Evolutionary conservation across 352 stramenopile genomes (phyloP).

Genomic region (Globisporangium echinulatum): DNA sequence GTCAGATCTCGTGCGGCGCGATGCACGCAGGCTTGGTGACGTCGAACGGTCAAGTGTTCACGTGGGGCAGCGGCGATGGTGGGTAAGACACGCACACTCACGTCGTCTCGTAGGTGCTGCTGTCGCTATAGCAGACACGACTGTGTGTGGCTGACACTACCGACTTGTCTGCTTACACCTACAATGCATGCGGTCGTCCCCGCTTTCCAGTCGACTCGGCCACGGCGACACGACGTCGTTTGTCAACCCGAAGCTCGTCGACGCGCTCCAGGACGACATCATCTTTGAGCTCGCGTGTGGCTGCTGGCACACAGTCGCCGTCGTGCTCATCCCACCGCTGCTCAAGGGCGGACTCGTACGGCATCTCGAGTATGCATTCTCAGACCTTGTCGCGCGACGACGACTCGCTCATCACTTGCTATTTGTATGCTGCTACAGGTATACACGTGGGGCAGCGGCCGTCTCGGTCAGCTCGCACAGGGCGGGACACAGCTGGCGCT

Average conservation of each 20-base stretch:
- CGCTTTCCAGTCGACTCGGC: conserved; percentile 43
- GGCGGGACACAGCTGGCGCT: conserved; percentile 62
- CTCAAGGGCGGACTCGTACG: conserved; percentile 70
- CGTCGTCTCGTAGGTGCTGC: background rate
- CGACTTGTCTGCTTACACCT: background rate
- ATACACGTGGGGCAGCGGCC: conserved; percentile 92
- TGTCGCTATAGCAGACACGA: background rate
- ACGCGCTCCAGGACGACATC: conserved; percentile 61
- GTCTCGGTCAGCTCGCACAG: conserved; percentile 81
- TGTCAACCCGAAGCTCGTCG: conserved; percentile 67
- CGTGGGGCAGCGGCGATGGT: conserved; percentile 79
- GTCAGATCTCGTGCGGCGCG: conserved; percentile 68
- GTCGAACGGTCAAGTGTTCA: conserved; percentile 61
- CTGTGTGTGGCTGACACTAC: background rate
- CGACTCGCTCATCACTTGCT: background rate
- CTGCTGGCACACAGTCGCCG: conserved; percentile 85
- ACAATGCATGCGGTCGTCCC: background rate
- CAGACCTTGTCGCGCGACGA: background rate
- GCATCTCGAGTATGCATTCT: too few species aligned
- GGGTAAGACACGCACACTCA: conserved; percentile 32
- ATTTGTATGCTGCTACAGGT: conserved; percentile 15
- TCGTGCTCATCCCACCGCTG: conserved; percentile 85
- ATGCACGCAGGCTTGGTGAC: conserved; percentile 79
- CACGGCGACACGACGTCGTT: conserved; percentile 69
- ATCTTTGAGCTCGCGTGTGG: conserved; percentile 75